Percentiles rank a stretch among this genome's conserved stretches.
phyloP scores from a whole-genome alignment of 2,329 filamentous ascomycete genomes.

The Dendryphion nanum region DNA sequence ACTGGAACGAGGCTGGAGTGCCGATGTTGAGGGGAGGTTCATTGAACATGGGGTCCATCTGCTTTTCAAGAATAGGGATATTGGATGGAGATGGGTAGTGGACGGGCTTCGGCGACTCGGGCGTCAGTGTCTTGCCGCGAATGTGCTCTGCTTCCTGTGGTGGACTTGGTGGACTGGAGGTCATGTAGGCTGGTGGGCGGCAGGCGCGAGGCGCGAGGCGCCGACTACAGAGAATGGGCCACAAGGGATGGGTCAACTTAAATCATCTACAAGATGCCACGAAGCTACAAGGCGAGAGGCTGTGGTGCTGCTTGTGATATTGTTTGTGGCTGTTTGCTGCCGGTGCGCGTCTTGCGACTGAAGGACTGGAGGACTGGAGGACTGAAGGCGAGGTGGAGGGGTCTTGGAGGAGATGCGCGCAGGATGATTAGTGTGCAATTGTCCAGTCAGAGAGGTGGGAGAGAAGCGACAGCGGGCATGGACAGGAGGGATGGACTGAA shows the following conservation, averaged over 20 bases:
- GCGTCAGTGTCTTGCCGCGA: slow-evolving; percentile 64
- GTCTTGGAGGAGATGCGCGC: slow-evolving; percentile 2
- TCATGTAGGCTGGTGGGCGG: slow-evolving; percentile 50
- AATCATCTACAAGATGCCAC: slow-evolving; percentile 21
- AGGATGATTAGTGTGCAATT: slow-evolving; percentile 5
- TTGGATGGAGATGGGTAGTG: slow-evolving; percentile 67
- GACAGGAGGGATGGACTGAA: slow-evolving; percentile 3
- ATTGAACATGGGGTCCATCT: slow-evolving; percentile 71
- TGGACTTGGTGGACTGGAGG: slow-evolving; percentile 54
- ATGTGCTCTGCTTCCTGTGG: slow-evolving; percentile 59
- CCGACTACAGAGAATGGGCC: slow-evolving; percentile 6
- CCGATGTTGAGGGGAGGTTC: slow-evolving; percentile 61
- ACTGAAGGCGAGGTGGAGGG: slow-evolving; percentile 2
- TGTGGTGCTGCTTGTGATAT: too few species aligned
- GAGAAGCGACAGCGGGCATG: slow-evolving; percentile 2
- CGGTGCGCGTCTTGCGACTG: slow-evolving; percentile 5
- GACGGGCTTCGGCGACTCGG: slow-evolving; percentile 68
- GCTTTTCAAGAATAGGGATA: slow-evolving; percentile 68
- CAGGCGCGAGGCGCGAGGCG: slow-evolving; percentile 10
- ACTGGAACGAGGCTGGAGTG: slow-evolving; percentile 29
- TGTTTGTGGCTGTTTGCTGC: too few species aligned
- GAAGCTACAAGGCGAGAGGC: slow-evolving; percentile 6
- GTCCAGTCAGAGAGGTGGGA: slow-evolving; percentile 6
- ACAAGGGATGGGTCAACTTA: slow-evolving; percentile 21
- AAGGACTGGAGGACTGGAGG: neutral